phyloP scores from a whole-genome alignment of 1,139 yeast genomes.

The Kodamaea sp. region DNA sequence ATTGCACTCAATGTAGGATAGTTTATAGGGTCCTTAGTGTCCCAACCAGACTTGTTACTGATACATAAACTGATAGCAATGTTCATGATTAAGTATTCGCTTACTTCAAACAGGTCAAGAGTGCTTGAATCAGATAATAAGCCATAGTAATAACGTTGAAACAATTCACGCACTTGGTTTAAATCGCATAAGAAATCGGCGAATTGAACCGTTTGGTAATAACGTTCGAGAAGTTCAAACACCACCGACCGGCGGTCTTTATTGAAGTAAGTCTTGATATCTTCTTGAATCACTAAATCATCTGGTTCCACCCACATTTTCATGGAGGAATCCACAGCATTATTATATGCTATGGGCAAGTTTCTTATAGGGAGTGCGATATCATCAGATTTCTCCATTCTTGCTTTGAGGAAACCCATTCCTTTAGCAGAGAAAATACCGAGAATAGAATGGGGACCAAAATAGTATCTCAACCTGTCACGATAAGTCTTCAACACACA shows the following conservation, averaged over 20 bases:
- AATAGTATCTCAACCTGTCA: slow-evolving; percentile 6
- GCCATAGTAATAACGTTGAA: slow-evolving; percentile 13
- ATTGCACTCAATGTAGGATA: slow-evolving; percentile 7
- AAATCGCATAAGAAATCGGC: slow-evolving; percentile 10
- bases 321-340: slow-evolving; percentile 8
- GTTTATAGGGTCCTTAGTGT: slow-evolving; percentile 1
- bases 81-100: slow-evolving; percentile 21
- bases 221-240: slow-evolving; percentile 11
- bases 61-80: slow-evolving; percentile 17
- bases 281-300: background rate
- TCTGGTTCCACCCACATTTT: slow-evolving; percentile 8
- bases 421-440: slow-evolving; percentile 11
- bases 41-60: slow-evolving; percentile 2
- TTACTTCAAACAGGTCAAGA: slow-evolving; percentile 14
- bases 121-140: slow-evolving; percentile 3
- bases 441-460: slow-evolving; percentile 13
- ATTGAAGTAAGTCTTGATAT: slow-evolving; percentile 5
- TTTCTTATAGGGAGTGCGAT: slow-evolving; percentile 10
- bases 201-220: slow-evolving; percentile 7
- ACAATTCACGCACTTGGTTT: slow-evolving; percentile 8
- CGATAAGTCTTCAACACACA: background rate
- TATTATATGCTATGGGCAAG: slow-evolving; percentile 8
- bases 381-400: slow-evolving; percentile 4
- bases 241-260: slow-evolving; percentile 6
- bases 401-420: slow-evolving; percentile 8